These are phyloP conservation scores for Malania oleifera DNA, from an alignment of 164 flowering plant genomes.

Conservation along the genomic window DNA sequence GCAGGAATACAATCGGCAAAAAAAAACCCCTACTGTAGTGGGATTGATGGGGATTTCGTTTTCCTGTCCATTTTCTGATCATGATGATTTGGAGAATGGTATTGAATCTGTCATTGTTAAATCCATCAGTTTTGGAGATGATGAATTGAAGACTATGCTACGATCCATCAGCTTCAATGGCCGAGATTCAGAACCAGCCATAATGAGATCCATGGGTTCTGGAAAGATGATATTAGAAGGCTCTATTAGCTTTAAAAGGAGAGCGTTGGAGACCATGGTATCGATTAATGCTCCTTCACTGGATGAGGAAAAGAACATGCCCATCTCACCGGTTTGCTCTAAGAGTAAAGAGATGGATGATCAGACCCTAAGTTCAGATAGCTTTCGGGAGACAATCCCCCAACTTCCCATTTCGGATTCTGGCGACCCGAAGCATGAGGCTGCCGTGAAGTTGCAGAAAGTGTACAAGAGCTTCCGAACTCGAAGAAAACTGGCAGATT, in stretches of 20 bases:
- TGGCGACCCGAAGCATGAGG: conserved; percentile 49
- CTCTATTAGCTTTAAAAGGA: conserved; percentile 49
- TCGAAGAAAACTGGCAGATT: conserved; percentile 86
- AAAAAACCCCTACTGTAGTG: conserved; percentile 12
- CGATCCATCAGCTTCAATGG: conserved; percentile 56
- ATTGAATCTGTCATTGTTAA: conserved; percentile 47
- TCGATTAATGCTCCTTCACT: conserved; percentile 26
- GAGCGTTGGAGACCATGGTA: conserved; percentile 37
- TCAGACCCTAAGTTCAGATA: conserved; percentile 14
- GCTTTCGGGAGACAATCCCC: conserved; percentile 10
- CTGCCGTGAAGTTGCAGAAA: conserved; percentile 89
- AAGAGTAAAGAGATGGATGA: conserved; percentile 12
- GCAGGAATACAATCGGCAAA: conserved; percentile 11
- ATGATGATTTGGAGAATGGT: conserved; percentile 34
- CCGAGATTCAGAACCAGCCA: conserved; percentile 36
- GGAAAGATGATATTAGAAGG: conserved; percentile 34
- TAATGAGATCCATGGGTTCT: conserved; percentile 43
- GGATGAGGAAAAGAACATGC: conserved; percentile 17
- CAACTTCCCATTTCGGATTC: conserved; percentile 23
- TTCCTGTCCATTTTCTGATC: conserved; percentile 53
- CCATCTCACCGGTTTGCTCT: conserved; percentile 8
- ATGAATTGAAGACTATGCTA: conserved; percentile 31
- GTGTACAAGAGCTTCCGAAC: conserved; percentile 94
- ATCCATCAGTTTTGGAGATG: conserved; percentile 49
- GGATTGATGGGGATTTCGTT: conserved; percentile 75